Evolutionary conservation across 2,329 filamentous ascomycete genomes (phyloP).

Genomic region (Cryphonectria japonica): DNA sequence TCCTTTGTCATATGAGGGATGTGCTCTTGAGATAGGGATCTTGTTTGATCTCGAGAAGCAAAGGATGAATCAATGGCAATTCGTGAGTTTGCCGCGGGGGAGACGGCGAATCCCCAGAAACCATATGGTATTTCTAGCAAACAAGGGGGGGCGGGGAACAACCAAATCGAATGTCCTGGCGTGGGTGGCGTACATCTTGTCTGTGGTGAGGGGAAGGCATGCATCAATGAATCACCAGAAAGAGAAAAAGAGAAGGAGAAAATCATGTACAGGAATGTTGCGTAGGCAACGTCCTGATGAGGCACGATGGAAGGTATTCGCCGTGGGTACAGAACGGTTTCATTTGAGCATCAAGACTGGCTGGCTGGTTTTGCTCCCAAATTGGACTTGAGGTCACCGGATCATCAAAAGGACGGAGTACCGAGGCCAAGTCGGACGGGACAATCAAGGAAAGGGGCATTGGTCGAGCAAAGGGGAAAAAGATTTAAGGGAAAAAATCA

Average conservation of each 20-base stretch:
- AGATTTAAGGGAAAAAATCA: background rate
- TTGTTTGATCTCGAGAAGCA: background rate
- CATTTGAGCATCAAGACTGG: constrained; percentile 3
- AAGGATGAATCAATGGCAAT: background rate
- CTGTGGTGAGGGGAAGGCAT: background rate
- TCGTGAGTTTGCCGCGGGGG: background rate
- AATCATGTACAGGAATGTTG: background rate
- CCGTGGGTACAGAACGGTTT: background rate
- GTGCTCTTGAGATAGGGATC: background rate
- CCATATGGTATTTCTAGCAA: background rate
- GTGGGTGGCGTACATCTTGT: background rate
- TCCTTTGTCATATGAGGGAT: background rate
- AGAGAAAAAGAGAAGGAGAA: background rate
- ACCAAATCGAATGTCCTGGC: background rate
- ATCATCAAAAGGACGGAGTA: background rate
- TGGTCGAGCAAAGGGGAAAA: background rate
- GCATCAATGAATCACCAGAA: background rate
- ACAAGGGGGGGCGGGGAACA: background rate
- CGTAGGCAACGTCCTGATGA: background rate
- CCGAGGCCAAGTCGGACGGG: background rate
- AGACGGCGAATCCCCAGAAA: background rate
- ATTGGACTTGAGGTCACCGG: background rate
- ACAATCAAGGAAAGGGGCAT: background rate
- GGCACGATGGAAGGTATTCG: background rate
- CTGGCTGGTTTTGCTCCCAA: background rate